These are phyloP conservation scores for Nadsonia commutata DNA, from an alignment of 1,139 yeast genomes.

Conservation along the genomic window DNA sequence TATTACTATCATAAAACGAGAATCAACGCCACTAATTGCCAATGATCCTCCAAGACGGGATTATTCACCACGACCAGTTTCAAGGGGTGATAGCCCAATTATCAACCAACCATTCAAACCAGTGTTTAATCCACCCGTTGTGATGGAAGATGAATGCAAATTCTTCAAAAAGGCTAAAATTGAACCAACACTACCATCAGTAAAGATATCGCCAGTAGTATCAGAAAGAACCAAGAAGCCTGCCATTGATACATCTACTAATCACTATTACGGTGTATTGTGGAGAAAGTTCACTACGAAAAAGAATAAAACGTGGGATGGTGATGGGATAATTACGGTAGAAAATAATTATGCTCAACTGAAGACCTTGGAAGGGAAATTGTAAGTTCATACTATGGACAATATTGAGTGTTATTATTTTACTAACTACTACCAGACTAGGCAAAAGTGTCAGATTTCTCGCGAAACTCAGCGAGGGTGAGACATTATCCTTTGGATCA, in stretches of 20 bases:
- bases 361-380: slow-evolving; percentile 16
- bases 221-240: too few species aligned
- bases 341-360: slow-evolving; percentile 10
- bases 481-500: slow-evolving; percentile 4
- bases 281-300: slow-evolving; percentile 61
- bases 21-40: too few species aligned
- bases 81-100: too few species aligned
- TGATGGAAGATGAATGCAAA: neutral
- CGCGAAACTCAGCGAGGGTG: slow-evolving; percentile 4
- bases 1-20: too few species aligned
- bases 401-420: too few species aligned
- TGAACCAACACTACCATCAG: too few species aligned
- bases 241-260: too few species aligned
- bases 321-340: slow-evolving; percentile 53
- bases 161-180: neutral
- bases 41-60: too few species aligned
- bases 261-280: slow-evolving; percentile 26
- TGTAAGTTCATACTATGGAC: too few species aligned
- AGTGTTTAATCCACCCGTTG: neutral
- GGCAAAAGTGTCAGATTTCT: slow-evolving; percentile 2
- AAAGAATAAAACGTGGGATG: slow-evolving; percentile 91
- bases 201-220: too few species aligned
- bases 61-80: too few species aligned
- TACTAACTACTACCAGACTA: slow-evolving; percentile 7
- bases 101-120: neutral